Conservation (phyloP, 2,329 filamentous ascomycete genomes). For the Fusarium sp. region DNA sequence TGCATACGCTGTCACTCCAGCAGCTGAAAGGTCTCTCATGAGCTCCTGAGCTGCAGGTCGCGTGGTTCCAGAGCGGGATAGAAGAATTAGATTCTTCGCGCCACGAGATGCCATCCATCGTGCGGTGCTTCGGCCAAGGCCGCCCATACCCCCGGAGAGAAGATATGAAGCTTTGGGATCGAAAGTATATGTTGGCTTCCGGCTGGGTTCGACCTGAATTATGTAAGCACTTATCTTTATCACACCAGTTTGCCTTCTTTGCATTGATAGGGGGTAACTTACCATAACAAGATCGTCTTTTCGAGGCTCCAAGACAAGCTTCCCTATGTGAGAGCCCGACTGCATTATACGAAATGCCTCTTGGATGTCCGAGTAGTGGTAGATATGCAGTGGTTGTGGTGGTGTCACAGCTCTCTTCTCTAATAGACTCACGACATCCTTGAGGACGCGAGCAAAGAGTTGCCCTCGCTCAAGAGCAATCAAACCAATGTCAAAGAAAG, state of each 20-base stretch:
- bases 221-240: conserved; percentile 37
- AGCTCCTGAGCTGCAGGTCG: conserved; percentile 3
- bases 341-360: conserved; percentile 13
- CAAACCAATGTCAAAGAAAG: conserved; percentile 32
- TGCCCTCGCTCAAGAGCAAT: conserved; percentile 6
- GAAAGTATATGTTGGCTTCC: conserved; percentile 39
- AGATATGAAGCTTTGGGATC: conserved; percentile 20
- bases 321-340: conserved; percentile 5
- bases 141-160: conserved; percentile 1
- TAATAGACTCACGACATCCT: conserved; percentile 2
- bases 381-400: conserved; percentile 4
- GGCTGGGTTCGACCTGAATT: not conserved
- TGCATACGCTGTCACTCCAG: conserved; percentile 43
- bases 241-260: not conserved
- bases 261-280: not conserved
- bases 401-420: not conserved
- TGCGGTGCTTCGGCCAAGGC: conserved; percentile 1
- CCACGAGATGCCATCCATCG: conserved; percentile 6
- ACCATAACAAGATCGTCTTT: not conserved
- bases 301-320: conserved; percentile 3
- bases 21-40: conserved; percentile 40
- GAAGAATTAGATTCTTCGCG: not conserved
- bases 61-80: not conserved
- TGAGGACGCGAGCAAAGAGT: not conserved
- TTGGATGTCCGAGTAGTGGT: conserved; percentile 10